phyloP scores from a whole-genome alignment of 306 rosid genomes.

The Aeschynomene evenia region DNA sequence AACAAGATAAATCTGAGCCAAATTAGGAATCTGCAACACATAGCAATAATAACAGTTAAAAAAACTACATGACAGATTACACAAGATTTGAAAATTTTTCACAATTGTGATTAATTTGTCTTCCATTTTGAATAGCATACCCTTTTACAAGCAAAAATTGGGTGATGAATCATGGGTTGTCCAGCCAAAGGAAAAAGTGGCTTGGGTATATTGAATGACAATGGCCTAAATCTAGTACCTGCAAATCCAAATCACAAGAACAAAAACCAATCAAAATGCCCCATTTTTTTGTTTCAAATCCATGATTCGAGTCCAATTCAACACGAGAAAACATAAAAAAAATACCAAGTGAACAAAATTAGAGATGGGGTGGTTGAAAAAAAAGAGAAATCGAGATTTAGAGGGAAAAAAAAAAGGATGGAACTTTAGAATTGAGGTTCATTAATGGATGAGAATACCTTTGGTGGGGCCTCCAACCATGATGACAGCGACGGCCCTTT shows the following conservation, averaged over 20 bases:
- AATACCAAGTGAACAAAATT: background rate
- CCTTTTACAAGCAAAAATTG: constrained; percentile 92
- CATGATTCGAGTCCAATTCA: constrained; percentile 14
- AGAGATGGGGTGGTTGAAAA: background rate
- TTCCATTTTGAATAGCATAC: constrained; percentile 39
- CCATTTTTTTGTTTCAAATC: background rate
- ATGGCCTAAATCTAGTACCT: constrained; percentile 97
- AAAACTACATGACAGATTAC: background rate
- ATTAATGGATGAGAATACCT: constrained; percentile 42
- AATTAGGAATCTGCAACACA: constrained; percentile 74
- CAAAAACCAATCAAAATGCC: background rate
- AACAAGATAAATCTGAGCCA: constrained; percentile 78
- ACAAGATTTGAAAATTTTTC: background rate
- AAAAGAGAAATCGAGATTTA: background rate
- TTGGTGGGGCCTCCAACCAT: constrained; percentile 99
- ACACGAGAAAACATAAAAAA: background rate
- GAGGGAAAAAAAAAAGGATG: background rate
- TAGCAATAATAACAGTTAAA: constrained; percentile 2
- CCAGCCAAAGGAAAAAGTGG: constrained; percentile 98
- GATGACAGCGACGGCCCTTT: constrained; percentile 84
- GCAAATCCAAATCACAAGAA: constrained; percentile 15
- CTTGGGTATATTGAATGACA: constrained; percentile 86
- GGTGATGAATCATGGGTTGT: constrained; percentile 97
- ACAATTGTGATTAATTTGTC: background rate
- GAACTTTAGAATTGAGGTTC: background rate